Conservation (phyloP, 352 stramenopile species). For the Phytophthora sojae region DNA sequence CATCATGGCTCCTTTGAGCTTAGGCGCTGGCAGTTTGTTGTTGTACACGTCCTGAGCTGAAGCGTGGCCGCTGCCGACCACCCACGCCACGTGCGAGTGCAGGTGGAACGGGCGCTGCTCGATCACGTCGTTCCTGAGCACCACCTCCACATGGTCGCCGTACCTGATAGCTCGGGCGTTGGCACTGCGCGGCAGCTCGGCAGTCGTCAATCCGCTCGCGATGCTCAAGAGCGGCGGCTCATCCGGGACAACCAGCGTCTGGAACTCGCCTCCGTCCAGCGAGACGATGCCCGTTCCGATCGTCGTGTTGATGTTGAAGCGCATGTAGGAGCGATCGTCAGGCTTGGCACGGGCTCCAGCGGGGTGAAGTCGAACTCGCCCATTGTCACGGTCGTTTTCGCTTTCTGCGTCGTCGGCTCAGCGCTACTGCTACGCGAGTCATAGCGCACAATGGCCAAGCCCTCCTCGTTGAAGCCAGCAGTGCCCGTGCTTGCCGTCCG, state of each 20-base stretch:
- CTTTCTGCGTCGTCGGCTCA: conserved; percentile 1
- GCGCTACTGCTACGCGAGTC: not conserved
- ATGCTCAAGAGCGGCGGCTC: conserved; percentile 15
- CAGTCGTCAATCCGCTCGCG: conserved; percentile 4
- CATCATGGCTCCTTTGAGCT: conserved; percentile 14
- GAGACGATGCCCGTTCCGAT: conserved; percentile 11
- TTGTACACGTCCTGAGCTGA: conserved; percentile 1
- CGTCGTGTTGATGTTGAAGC: conserved; percentile 7
- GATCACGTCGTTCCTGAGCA: conserved; percentile 22
- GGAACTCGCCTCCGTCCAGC: conserved; percentile 16
- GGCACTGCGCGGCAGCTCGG: not conserved
- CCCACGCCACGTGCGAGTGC: conserved; percentile 27
- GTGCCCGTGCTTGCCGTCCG: conserved; percentile 8
- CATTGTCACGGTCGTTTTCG: not conserved
- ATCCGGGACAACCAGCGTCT: not conserved
- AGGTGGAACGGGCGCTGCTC: conserved; percentile 39
- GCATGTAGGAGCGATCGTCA: not conserved
- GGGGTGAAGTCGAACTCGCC: conserved; percentile 13
- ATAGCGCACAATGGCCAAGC: conserved; percentile 28
- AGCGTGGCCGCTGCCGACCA: conserved; percentile 16
- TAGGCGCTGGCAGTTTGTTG: conserved; percentile 6
- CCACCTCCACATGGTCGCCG: conserved; percentile 22
- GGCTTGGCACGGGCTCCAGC: not conserved
- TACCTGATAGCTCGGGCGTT: conserved; percentile 10
- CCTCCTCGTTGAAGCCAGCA: conserved; percentile 30